These are phyloP conservation scores for Dictyophora rubrovolvata DNA, from an alignment of 768 basidiomycete species.

Conservation along the genomic window DNA sequence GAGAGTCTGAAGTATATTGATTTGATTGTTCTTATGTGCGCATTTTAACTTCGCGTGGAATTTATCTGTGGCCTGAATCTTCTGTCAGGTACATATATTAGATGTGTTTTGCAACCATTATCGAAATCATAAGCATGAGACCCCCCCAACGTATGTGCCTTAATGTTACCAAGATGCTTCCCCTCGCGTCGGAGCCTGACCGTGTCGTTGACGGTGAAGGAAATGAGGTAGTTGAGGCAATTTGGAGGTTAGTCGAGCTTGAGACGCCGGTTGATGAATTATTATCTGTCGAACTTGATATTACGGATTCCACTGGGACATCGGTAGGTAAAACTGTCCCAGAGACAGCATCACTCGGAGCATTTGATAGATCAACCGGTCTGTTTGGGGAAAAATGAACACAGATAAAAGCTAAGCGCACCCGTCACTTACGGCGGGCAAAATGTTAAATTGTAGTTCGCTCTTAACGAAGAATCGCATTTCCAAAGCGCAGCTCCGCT, in stretches of 20 bases:
- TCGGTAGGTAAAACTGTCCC: background rate
- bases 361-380: background rate
- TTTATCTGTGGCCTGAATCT: too few relatives aligned
- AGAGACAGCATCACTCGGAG: background rate
- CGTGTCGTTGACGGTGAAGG: background rate
- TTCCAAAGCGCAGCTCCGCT: constrained; percentile 42
- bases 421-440: constrained; percentile 23
- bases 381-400: background rate
- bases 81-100: too few relatives aligned
- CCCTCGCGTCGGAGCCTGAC: too few relatives aligned
- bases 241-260: too few relatives aligned
- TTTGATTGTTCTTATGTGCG: too few relatives aligned
- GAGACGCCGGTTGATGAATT: background rate
- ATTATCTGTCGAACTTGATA: background rate
- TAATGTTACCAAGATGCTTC: too few relatives aligned
- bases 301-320: background rate
- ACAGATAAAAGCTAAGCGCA: too few relatives aligned
- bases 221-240: background rate
- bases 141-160: too few relatives aligned
- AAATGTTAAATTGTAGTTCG: constrained; percentile 42
- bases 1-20: too few relatives aligned
- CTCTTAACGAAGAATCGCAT: constrained; percentile 29
- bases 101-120: too few relatives aligned
- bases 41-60: too few relatives aligned
- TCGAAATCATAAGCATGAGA: too few relatives aligned